Evolutionary conservation across 2,329 filamentous ascomycete genomes (phyloP).

Genomic region (Colletotrichum paranaense): DNA sequence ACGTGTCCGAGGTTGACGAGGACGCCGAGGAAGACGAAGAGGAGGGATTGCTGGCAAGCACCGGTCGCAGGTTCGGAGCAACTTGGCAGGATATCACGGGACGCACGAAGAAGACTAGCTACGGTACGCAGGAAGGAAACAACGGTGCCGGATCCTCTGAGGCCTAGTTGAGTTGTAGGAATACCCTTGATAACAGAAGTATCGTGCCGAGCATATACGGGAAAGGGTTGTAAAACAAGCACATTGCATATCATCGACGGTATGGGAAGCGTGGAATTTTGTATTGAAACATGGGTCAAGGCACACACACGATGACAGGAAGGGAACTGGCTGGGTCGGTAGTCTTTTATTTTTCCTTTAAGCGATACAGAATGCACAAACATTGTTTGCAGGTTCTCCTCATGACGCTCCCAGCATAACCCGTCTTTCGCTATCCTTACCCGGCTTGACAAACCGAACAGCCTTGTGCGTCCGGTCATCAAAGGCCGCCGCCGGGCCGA

Average conservation of each 20-base stretch:
- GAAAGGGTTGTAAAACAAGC: background rate
- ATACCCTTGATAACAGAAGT: background rate
- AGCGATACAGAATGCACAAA: slow-evolving; percentile 23
- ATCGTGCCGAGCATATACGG: background rate
- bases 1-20: slow-evolving; percentile 83
- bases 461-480: slow-evolving; percentile 79
- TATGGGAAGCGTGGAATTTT: slow-evolving; percentile 1
- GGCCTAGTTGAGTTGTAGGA: background rate
- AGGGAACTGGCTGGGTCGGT: background rate
- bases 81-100: slow-evolving; percentile 91
- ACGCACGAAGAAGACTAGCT: slow-evolving; percentile 40
- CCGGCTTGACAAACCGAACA: slow-evolving; percentile 64
- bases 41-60: slow-evolving; percentile 88
- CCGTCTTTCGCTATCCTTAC: slow-evolving; percentile 45
- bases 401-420: slow-evolving; percentile 51
- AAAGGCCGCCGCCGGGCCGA: slow-evolving; percentile 73
- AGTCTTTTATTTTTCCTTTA: background rate
- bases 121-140: slow-evolving; percentile 23
- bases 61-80: slow-evolving; percentile 82
- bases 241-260: background rate
- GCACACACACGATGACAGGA: slow-evolving; percentile 9
- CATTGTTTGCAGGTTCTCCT: background rate
- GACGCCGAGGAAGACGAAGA: slow-evolving; percentile 94
- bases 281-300: slow-evolving; percentile 4
- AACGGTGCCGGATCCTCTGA: slow-evolving; percentile 22